Conservation (phyloP, 106 monocot genomes). For the Agapanthus africanus region DNA sequence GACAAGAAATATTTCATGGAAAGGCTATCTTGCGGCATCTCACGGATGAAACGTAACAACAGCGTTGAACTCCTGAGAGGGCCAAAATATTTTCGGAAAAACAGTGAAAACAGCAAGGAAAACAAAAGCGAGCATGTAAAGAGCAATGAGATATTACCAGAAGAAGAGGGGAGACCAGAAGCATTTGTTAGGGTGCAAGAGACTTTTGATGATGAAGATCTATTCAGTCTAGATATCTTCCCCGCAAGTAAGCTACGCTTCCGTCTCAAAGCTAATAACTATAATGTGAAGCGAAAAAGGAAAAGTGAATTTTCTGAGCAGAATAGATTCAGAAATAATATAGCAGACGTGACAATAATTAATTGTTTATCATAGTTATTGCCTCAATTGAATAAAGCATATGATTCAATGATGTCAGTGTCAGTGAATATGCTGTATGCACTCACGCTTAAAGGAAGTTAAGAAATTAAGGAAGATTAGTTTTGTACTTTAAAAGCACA, state of each 20-base stretch:
- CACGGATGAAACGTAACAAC: slow-evolving; percentile 28
- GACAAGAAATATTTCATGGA: slow-evolving; percentile 42
- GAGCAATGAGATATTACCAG: slow-evolving; percentile 6
- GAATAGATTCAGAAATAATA: background rate
- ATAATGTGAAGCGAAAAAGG: background rate
- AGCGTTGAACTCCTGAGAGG: slow-evolving; percentile 17
- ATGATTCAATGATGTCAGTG: background rate
- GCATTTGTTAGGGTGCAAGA: background rate
- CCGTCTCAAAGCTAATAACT: background rate
- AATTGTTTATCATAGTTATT: background rate
- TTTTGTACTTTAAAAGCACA: background rate
- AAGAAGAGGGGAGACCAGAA: background rate
- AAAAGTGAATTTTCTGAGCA: background rate
- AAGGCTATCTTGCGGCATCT: slow-evolving; percentile 37
- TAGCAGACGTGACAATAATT: background rate
- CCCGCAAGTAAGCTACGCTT: slow-evolving; percentile 25
- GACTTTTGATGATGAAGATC: slow-evolving; percentile 21
- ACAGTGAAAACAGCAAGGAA: background rate
- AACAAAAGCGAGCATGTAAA: slow-evolving; percentile 2
- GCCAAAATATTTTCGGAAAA: slow-evolving; percentile 8
- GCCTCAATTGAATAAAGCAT: background rate
- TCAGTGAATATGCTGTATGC: background rate
- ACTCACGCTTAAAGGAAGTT: background rate
- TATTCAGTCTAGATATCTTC: slow-evolving; percentile 28
- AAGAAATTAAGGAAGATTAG: background rate